phyloP scores from a whole-genome alignment of 2,329 filamentous ascomycete species.

The Ceratocystis papillata region DNA sequence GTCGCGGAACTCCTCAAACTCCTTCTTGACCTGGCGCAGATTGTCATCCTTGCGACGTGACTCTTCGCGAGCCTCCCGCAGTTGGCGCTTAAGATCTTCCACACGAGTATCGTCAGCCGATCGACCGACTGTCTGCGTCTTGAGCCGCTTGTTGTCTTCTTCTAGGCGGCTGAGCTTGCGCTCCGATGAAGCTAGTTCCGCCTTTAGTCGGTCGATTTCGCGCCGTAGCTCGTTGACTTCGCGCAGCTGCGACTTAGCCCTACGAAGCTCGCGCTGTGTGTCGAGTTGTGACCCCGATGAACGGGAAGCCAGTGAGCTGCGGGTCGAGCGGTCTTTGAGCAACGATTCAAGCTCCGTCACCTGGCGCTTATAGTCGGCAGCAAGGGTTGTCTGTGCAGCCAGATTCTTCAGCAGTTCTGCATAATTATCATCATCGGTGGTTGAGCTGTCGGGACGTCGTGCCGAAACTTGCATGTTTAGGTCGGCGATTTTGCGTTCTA shows the following conservation, averaged over 20 bases:
- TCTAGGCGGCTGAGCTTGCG: conserved; percentile 34
- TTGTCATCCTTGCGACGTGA: conserved; percentile 40
- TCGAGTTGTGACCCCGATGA: conserved; percentile 44
- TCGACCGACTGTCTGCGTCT: conserved; percentile 24
- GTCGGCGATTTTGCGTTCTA: conserved; percentile 48
- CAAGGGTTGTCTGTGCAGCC: conserved; percentile 46
- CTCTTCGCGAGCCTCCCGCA: conserved; percentile 38
- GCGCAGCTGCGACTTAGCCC: conserved; percentile 43
- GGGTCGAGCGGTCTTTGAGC: conserved; percentile 36
- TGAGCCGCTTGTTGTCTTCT: conserved; percentile 32
- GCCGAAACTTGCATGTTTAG: conserved; percentile 37
- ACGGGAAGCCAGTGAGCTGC: conserved; percentile 37
- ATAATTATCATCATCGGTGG: conserved; percentile 35
- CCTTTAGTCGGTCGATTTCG: conserved; percentile 44
- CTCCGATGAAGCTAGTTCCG: conserved; percentile 40
- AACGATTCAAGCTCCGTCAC: conserved; percentile 48
- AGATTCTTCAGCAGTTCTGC: conserved; percentile 44
- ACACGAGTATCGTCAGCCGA: conserved; percentile 24
- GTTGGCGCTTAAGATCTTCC: conserved; percentile 28
- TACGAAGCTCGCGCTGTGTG: conserved; percentile 44
- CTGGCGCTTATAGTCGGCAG: conserved; percentile 47
- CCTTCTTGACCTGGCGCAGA: conserved; percentile 39
- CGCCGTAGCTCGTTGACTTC: conserved; percentile 43
- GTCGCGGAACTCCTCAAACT: conserved; percentile 45
- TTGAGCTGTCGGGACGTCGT: not conserved